Base-by-base conservation (phyloP, 192 early-diverging fungal species). In the Martensiomyces pterosporus region DNA sequence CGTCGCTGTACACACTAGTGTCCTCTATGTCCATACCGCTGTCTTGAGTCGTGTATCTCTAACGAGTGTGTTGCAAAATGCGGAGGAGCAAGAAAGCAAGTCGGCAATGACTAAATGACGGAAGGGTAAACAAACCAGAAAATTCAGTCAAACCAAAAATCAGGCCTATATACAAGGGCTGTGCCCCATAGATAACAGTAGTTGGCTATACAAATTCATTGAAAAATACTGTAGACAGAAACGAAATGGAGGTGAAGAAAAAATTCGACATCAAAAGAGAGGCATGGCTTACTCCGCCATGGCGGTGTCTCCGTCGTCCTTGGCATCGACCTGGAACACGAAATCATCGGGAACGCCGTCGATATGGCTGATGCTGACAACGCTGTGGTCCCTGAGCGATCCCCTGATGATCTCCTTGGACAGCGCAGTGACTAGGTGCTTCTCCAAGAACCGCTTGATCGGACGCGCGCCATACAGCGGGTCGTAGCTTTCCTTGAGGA, bases 401-500 rank as follows among this genome's bases (percentile, higher is more conserved):
- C 85, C 85, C 7, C 67, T 63, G 29, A 93, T 58, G 36, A 93
- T 63, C 67, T 87, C 60, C 38, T 79, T 79, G 5, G 85, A 83
- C 13, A 94, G 71, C 43, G 83, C 75, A n/a, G 92, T 94, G 41
- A 88, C 89, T 13, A 94, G 64, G 42, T 83, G 75, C 58, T 84
- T 79, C 62, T 99, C 91, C 40, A 99, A 75, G 57, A 88, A 89
- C 44, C 97, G 84, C 44, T 85, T 80, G 18, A 99, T 65, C 4
- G 97, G 97, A 13, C 97, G 79, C 4, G 94, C 97, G 55, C 97
- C 97, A 67, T 92, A 99, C 8, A 85, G 69, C 21, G 93, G 94
- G 69, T 96, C 90, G 57, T 97, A 99, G 14, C 92, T 81, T 35
- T 80, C 60, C 37, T 77, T 59, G 16, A 93, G 75, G 9, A 99